Evolutionary conservation across 1,284 basidiomycete genomes (phyloP).

Genomic region (Stereum hirsutum): DNA sequence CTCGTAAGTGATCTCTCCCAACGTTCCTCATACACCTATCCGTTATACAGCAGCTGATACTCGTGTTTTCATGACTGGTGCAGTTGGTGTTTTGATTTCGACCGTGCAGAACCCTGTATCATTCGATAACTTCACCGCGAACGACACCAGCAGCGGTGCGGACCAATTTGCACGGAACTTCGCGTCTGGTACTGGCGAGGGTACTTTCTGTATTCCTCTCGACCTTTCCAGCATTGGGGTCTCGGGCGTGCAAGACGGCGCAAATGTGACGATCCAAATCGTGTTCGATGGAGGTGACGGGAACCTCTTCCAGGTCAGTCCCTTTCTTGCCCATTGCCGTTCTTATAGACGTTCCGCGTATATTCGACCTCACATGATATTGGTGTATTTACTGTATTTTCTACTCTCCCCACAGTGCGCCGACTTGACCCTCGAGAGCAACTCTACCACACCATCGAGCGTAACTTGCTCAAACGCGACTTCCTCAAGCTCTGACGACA

Average conservation of each 20-base stretch:
- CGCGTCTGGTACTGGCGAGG: constrained; percentile 36
- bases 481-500: neutral
- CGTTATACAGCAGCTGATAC: constrained; percentile 2
- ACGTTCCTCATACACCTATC: neutral
- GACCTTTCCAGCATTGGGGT: constrained; percentile 42
- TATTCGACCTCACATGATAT: too few species aligned
- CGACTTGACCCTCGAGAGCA: constrained; percentile 55
- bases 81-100: constrained; percentile 49
- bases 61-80: too few species aligned
- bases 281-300: constrained; percentile 60
- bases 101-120: constrained; percentile 44
- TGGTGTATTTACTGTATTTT: too few species aligned
- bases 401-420: constrained; percentile 60
- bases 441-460: constrained; percentile 26
- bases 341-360: too few species aligned
- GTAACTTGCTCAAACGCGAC: constrained; percentile 22
- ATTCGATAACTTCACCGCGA: constrained; percentile 47
- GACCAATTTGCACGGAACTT: constrained; percentile 35
- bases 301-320: constrained; percentile 48
- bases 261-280: constrained; percentile 55
- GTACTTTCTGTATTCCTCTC: constrained; percentile 52
- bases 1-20: constrained; percentile 25
- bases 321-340: neutral
- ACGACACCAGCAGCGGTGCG: constrained; percentile 10
- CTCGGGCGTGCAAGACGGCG: constrained; percentile 39